Base-by-base conservation (phyloP, 306 rosid species). In the Vicia sativa region DNA sequence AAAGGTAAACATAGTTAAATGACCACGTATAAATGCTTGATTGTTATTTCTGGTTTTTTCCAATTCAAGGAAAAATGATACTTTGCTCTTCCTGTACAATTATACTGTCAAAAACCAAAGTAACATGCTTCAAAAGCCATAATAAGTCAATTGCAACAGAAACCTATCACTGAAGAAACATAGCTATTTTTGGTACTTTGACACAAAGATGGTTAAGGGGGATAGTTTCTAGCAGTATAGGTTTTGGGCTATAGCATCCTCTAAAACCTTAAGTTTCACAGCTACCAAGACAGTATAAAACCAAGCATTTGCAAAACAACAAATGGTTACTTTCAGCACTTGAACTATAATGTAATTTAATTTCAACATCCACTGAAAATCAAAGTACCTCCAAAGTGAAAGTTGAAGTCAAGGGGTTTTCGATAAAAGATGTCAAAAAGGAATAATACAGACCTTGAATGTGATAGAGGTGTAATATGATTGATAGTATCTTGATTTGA, bases 171-270 rank as follows among this genome's bases (percentile, higher is more conserved):
- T 50, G 29, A 50, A 19, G n/a, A 50, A 16, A 35, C 42, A 21
- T 35, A 10, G 14, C 65, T 26, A 68, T 16, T 38, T 41, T n/a
- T 49, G 25, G 42, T 7, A 12, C 67, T 19, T 9, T 38, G 59
- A 72, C 69, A 66, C 46, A 23, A 23, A 70, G 57, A 14, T 41
- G 28, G 74, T 9, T 58, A 26, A 26, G 50, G 70, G 63, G 57
- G n/a, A 44, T 50, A 57, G 38, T 55, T 56, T 59, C 59, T 19
- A 29, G 28, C 39, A 62, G 5, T 48, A 11, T 48, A 48, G 26
- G 15, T 48, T 16, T 2, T 11, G 21, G 53, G 21, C 14, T 46
- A 46, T 15, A 15, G 10, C 23, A 46, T 46, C 53, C 19, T 46
- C 23, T 46, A 15, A 45, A 43, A 46, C n/a, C 23, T 2, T 4